These are phyloP conservation scores for Hyparrhenia diplandra DNA, from an alignment of 176 grass and related monocot genomes.

Conservation along the genomic window DNA sequence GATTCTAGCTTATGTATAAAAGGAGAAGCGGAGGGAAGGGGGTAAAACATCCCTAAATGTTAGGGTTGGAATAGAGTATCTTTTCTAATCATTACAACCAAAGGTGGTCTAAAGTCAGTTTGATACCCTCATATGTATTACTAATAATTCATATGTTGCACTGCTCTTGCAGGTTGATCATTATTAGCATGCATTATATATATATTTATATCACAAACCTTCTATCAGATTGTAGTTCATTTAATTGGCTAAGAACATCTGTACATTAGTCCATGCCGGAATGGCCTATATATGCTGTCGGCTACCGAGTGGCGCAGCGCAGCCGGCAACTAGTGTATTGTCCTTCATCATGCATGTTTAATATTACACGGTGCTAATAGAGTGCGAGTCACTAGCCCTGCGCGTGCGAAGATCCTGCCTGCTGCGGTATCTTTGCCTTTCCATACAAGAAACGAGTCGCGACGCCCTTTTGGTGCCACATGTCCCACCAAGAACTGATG, in stretches of 20 bases:
- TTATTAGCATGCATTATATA: too few species aligned
- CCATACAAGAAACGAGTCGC: background rate
- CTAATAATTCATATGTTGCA: too few species aligned
- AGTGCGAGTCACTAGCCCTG: background rate
- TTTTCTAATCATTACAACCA: too few species aligned
- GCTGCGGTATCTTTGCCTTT: constrained; percentile 22
- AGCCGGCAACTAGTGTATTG: too few species aligned
- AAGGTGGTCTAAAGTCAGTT: too few species aligned
- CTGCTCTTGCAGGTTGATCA: too few species aligned
- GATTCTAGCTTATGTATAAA: background rate
- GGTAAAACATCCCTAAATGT: background rate
- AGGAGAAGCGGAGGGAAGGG: background rate
- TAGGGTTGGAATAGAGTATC: too few species aligned
- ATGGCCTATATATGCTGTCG: background rate
- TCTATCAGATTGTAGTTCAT: background rate
- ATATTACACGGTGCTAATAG: background rate
- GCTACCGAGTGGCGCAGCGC: background rate
- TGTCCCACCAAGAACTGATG: constrained; percentile 14
- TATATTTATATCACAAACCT: too few species aligned
- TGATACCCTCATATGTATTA: too few species aligned
- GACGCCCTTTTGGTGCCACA: constrained; percentile 15
- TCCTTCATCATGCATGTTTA: too few species aligned
- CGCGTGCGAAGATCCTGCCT: background rate
- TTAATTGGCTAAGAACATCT: background rate
- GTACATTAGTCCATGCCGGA: too few species aligned